Conservation (phyloP, 1,139 yeast genomes). For the Geotrichum histeridarum region DNA sequence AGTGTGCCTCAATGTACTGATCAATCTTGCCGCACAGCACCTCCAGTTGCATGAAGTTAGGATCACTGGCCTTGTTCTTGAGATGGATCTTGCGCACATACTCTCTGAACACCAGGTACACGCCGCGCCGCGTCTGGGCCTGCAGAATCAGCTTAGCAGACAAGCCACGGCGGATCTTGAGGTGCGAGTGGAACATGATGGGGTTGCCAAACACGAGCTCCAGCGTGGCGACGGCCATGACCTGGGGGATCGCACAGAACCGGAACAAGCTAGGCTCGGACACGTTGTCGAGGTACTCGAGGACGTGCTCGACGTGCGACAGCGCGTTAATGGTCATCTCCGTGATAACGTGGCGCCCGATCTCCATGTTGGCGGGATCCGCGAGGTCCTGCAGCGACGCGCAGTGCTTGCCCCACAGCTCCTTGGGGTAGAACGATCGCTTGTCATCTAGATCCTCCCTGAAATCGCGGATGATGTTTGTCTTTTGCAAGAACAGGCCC, state of each 20-base stretch:
- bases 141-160: conserved; percentile 71
- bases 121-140: conserved; percentile 71
- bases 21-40: conserved; percentile 82
- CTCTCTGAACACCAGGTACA: conserved; percentile 65
- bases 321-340: conserved; percentile 79
- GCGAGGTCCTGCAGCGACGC: conserved; percentile 41
- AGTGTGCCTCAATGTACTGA: conserved; percentile 62
- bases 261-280: conserved; percentile 79
- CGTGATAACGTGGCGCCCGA: conserved; percentile 63
- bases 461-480: conserved; percentile 92
- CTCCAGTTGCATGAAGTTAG: conserved; percentile 79
- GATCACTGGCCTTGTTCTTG: conserved; percentile 72
- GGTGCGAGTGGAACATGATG: conserved; percentile 62
- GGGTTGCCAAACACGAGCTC: conserved; percentile 76
- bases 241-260: conserved; percentile 97
- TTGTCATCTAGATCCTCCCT: conserved; percentile 89
- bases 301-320: conserved; percentile 69
- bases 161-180: conserved; percentile 90
- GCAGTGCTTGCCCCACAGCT: conserved; percentile 81
- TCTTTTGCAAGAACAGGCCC: conserved; percentile 93
- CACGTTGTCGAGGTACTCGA: conserved; percentile 69
- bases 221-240: conserved; percentile 94
- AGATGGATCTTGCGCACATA: conserved; percentile 74
- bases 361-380: conserved; percentile 50
- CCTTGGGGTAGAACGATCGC: conserved; percentile 93